A percentile compares a stretch with the other conserved stretches of the same genome.
These are phyloP conservation scores for Phaeosphaeriaceae sp. DNA, from an alignment of 2,329 filamentous ascomycete genomes.

Conservation along the genomic window DNA sequence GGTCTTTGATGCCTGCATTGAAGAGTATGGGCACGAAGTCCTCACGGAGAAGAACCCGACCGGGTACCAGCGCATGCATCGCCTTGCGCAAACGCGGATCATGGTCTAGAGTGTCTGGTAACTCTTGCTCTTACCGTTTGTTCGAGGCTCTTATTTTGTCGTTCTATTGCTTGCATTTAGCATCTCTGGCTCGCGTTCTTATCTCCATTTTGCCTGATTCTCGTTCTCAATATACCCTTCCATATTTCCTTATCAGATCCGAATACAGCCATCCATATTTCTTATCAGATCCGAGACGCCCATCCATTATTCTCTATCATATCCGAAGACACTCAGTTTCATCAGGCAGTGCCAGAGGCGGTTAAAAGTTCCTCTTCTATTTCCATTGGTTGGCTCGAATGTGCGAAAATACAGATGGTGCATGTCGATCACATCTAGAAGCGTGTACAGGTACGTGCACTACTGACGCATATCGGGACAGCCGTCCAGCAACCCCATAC, in stretches of 20 bases:
- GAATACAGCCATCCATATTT: background rate
- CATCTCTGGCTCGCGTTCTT: background rate
- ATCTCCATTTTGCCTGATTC: background rate
- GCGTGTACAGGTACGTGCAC: background rate
- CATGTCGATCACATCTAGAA: background rate
- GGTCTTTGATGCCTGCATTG: slow-evolving; percentile 50
- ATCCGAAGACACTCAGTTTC: too few species aligned
- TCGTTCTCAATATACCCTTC: background rate
- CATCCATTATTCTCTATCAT: too few species aligned
- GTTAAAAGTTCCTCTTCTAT: background rate
- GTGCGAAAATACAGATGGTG: background rate
- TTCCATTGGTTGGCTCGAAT: background rate
- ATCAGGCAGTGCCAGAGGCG: too few species aligned
- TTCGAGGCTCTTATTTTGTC: background rate
- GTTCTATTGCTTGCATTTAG: background rate
- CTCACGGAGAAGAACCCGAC: slow-evolving; percentile 16
- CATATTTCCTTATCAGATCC: too few species aligned
- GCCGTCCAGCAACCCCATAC: background rate
- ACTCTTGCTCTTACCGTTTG: background rate
- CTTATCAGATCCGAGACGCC: too few species aligned
- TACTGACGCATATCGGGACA: background rate
- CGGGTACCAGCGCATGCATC: slow-evolving; percentile 34
- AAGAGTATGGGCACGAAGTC: slow-evolving; percentile 33
- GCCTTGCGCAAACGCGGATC: slow-evolving; percentile 30
- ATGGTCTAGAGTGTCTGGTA: background rate